Base-by-base conservation (phyloP, 78 protist species). In the Dictyostelium intermedium region DNA sequence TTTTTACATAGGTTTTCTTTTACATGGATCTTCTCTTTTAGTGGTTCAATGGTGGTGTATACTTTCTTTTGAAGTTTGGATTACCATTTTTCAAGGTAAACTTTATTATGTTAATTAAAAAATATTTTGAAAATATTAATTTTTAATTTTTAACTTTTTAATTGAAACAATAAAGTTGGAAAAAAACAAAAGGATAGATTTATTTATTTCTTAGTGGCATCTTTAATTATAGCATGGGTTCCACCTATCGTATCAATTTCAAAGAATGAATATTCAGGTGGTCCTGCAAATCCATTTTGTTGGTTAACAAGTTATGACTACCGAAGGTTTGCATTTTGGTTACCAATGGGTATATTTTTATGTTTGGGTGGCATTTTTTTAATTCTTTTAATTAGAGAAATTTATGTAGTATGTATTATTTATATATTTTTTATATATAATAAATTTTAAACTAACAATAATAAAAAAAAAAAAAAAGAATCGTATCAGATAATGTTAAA, bases 1-100 rank as follows among this genome's bases (percentile, higher is more conserved):
- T 23, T 45, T 45, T 8, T 5, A 41, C 5, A 9, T 45, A 45
- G 53, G 53, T 39, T 77, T 77, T 6, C 16, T 86, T 1, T 77
- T 77, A 7, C 82, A 86, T 60, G 74, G 43, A 9, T 32, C 56
- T 39, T 56, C 84, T 7, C 27, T 86, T 5, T 41, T 53, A 23
- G 77, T 82, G n/a, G 61, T 86, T 3, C 43, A 74, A 23, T 86
- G 92, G 92, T 86, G 83, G 83, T 37, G 39, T 39, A 35, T 86
- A 18, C 60, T 86, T 74, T 45, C 82, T 1, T 86, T 50, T 86
- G 92, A 86, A 53, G n/a, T 86, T 10, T 86, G 83, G 84, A 53
- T 82, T 1, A 77, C 63, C 5, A 43, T 43, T 43, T 35, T 6
- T 14, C 41, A 37, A 60, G 63, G 63, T 53, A 53, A 53, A 53